These are phyloP conservation scores for Pseudodiploospora longispora DNA, from an alignment of 2,329 filamentous ascomycete genomes.

Conservation along the genomic window DNA sequence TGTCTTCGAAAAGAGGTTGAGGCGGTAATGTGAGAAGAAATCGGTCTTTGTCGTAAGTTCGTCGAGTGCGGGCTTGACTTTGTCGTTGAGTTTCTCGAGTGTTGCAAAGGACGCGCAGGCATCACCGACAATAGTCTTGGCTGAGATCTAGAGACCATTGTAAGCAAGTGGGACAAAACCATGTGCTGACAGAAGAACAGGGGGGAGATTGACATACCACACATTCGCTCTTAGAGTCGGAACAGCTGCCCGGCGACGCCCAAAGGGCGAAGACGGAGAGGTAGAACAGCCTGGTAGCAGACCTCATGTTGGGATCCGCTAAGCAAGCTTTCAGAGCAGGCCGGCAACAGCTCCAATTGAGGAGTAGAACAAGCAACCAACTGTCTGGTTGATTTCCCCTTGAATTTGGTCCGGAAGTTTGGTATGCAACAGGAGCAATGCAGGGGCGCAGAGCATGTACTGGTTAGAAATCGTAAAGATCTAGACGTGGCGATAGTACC, in stretches of 20 bases:
- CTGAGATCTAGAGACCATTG: constrained; percentile 60
- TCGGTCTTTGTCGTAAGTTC: constrained; percentile 82
- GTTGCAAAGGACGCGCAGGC: constrained; percentile 90
- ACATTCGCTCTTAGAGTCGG: constrained; percentile 39
- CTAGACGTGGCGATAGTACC: no score
- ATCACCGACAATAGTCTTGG: constrained; percentile 81
- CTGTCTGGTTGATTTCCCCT: no score
- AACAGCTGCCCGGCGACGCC: constrained; percentile 39
- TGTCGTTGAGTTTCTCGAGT: constrained; percentile 74
- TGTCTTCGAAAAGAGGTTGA: constrained; percentile 89
- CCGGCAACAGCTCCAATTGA: no score
- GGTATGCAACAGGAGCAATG: no score
- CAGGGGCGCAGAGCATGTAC: no score
- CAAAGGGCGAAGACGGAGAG: constrained; percentile 49
- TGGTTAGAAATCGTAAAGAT: no score
- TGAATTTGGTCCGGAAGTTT: no score
- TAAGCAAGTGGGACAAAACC: constrained; percentile 27
- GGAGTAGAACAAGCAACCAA: no score
- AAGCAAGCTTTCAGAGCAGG: no score
- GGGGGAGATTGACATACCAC: constrained; percentile 35
- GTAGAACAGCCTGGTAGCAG: constrained; percentile 47
- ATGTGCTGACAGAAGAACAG: constrained; percentile 2
- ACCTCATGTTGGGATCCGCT: constrained; percentile 34
- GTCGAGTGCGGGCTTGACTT: constrained; percentile 67
- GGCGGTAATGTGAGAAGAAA: constrained; percentile 95